phyloP scores from a whole-genome alignment of 1,139 yeast genomes.

The Magnusiomyces ingens region DNA sequence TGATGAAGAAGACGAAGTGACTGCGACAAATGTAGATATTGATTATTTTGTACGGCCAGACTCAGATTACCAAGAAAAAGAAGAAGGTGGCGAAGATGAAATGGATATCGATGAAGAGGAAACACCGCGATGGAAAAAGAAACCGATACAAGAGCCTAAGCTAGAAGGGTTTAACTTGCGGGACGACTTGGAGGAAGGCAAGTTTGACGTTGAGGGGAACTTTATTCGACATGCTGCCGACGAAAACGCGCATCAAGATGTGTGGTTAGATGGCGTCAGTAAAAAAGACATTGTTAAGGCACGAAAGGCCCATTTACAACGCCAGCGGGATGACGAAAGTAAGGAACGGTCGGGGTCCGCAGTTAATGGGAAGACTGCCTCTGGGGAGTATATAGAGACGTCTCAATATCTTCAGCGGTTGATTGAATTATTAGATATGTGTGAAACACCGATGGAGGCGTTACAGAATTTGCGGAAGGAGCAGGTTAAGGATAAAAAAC shows the following conservation, averaged over 20 bases:
- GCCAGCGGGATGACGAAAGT: constrained; percentile 34
- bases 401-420: constrained; percentile 7
- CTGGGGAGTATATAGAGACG: neutral
- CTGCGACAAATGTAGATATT: constrained; percentile 24
- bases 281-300: constrained; percentile 46
- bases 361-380: neutral
- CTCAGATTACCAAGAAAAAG: constrained; percentile 19
- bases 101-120: constrained; percentile 21
- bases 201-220: constrained; percentile 58
- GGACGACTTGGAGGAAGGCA: constrained; percentile 54
- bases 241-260: constrained; percentile 40
- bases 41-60: constrained; percentile 18
- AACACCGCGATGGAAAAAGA: constrained; percentile 11
- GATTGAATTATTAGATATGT: constrained; percentile 45
- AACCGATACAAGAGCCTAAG: constrained; percentile 35
- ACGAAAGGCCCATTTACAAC: constrained; percentile 27
- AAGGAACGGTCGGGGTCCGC: constrained; percentile 1
- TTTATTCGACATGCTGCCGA: constrained; percentile 42
- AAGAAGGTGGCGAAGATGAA: constrained; percentile 25
- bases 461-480: constrained; percentile 24
- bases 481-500: constrained; percentile 13
- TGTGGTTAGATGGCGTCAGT: constrained; percentile 43
- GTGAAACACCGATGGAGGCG: constrained; percentile 61
- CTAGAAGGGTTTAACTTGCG: constrained; percentile 58
- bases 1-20: constrained; percentile 25